Percentiles rank a stretch among this genome's conserved stretches.
These are phyloP conservation scores for Beverwykella pulmonaria DNA, from an alignment of 495 filamentous ascomycete genomes.

Conservation along the genomic window DNA sequence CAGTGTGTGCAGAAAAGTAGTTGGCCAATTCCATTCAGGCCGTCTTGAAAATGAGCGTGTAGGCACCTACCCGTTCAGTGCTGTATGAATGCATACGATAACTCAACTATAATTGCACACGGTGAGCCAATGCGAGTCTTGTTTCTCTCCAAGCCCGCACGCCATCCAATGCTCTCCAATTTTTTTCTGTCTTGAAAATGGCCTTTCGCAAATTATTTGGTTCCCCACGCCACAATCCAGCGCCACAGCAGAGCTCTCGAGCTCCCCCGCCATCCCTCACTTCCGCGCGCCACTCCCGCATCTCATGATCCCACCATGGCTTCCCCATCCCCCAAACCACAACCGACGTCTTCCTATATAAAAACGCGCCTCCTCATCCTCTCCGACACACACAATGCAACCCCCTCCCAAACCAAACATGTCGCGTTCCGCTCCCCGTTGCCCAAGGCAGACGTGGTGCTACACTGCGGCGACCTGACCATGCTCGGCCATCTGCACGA, in stretches of 20 bases:
- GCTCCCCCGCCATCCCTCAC: not conserved
- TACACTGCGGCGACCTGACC: conserved; percentile 78
- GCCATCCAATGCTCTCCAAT: no score
- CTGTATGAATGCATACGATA: no score
- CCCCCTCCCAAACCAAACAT: conserved; percentile 3
- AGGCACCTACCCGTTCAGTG: no score
- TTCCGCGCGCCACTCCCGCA: no score
- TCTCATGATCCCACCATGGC: not conserved
- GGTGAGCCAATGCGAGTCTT: no score
- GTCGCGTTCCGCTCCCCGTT: conserved; percentile 40
- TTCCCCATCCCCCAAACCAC: not conserved
- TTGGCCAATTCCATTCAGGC: no score
- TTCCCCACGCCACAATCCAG: not conserved
- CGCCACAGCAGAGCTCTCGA: not conserved
- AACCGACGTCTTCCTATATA: conserved; percentile 4
- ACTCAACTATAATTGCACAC: no score
- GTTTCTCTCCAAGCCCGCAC: no score
- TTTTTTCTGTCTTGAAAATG: no score
- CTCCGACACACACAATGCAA: conserved; percentile 44
- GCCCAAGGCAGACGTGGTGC: conserved; percentile 62
- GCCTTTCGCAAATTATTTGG: no score
- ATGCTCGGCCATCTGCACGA: conserved; percentile 60
- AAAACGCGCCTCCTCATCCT: conserved; percentile 44
- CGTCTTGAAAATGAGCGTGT: no score
- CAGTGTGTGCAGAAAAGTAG: no score